Conservation (phyloP, 331 rosid species). For the Malus hybrid region DNA sequence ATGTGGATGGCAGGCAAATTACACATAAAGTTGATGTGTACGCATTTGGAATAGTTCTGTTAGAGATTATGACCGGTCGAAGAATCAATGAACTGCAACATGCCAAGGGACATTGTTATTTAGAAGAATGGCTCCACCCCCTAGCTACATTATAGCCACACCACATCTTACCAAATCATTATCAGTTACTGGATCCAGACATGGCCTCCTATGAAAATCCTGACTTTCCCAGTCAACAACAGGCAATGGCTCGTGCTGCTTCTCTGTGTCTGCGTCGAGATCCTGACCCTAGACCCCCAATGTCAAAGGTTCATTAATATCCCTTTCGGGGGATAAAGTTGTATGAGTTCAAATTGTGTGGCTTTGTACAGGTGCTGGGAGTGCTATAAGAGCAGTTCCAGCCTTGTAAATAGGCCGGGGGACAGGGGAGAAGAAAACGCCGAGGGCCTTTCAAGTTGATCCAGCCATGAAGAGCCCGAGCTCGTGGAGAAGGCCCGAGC, state of each 20-base stretch:
- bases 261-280: slow-evolving; percentile 71
- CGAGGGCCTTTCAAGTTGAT: no score
- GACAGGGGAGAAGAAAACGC: no score
- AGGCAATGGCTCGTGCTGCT: slow-evolving; percentile 82
- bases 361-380: slow-evolving; percentile 58
- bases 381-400: no score
- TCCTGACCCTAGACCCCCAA: slow-evolving; percentile 73
- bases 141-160: slow-evolving; percentile 44
- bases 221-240: slow-evolving; percentile 54
- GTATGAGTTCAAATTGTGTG: slow-evolving; percentile 1
- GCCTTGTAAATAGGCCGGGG: no score
- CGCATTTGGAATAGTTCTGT: slow-evolving; percentile 74
- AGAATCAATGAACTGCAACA: slow-evolving; percentile 59
- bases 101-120: slow-evolving; percentile 34
- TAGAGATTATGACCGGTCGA: slow-evolving; percentile 71
- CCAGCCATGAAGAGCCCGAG: no score
- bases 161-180: slow-evolving; percentile 37
- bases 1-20: slow-evolving; percentile 62
- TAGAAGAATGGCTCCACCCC: slow-evolving; percentile 57
- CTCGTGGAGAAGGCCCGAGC: no score
- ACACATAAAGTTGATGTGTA: slow-evolving; percentile 83
- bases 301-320: slow-evolving; percentile 59
- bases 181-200: slow-evolving; percentile 51
- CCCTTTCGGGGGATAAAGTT: neutral
- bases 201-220: slow-evolving; percentile 43